Evolutionary conservation across 306 rosid genomes (phyloP).

Genomic region (Acacia acuminata): DNA sequence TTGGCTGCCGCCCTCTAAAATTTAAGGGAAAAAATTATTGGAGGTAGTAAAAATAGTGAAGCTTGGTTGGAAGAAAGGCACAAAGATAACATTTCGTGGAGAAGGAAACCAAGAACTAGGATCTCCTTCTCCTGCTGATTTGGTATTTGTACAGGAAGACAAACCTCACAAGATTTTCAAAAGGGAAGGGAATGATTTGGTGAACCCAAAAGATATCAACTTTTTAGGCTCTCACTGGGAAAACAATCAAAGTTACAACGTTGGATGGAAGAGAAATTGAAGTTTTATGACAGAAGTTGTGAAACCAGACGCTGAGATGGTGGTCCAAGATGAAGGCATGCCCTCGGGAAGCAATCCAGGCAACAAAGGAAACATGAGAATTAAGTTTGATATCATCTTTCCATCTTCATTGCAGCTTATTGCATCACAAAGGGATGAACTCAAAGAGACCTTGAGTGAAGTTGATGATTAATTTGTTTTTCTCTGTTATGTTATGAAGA

Average conservation of each 20-base stretch:
- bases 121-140: slow-evolving; percentile 44
- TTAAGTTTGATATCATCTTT: slow-evolving; percentile 67
- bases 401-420: slow-evolving; percentile 58
- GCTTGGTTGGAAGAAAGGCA: slow-evolving; percentile 89
- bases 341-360: slow-evolving; percentile 64
- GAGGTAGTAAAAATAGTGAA: slow-evolving; percentile 46
- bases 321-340: slow-evolving; percentile 74
- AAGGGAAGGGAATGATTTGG: slow-evolving; percentile 68
- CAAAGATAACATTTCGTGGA: slow-evolving; percentile 71
- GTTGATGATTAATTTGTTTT: slow-evolving; percentile 6
- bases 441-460: slow-evolving; percentile 57
- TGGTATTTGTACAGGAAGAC: slow-evolving; percentile 68
- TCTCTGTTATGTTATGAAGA: too few species aligned
- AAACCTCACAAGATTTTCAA: slow-evolving; percentile 62
- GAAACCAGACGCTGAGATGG: slow-evolving; percentile 56
- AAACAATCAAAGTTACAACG: slow-evolving; percentile 50
- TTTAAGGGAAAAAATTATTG: slow-evolving; percentile 27
- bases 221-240: slow-evolving; percentile 69
- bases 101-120: slow-evolving; percentile 66
- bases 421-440: slow-evolving; percentile 55
- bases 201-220: slow-evolving; percentile 48
- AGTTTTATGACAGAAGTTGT: slow-evolving; percentile 52
- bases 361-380: slow-evolving; percentile 65
- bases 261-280: slow-evolving; percentile 66
- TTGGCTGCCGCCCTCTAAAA: too few species aligned